Percentiles rank a stretch among this genome's conserved stretches.
Evolutionary conservation across 768 basidiomycete species (phyloP).

Genomic region (Panus rudis): DNA sequence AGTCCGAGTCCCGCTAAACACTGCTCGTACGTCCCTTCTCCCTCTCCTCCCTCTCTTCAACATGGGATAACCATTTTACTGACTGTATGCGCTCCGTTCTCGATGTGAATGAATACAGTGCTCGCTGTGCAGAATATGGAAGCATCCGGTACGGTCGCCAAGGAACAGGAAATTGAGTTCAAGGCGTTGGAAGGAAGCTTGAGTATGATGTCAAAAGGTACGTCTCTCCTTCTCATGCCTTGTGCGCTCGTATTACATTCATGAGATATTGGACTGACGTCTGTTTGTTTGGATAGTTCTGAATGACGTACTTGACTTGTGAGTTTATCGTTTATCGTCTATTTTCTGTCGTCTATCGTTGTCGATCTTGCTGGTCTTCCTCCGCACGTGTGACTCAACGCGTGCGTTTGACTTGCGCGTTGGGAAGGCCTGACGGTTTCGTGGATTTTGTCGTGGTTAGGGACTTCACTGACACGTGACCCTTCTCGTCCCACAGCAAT

Average conservation of each 20-base stretch:
- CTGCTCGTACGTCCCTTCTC: conserved; percentile 39
- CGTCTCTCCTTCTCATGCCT: conserved; percentile 10
- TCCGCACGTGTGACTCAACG: too few relatives aligned
- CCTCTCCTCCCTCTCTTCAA: background rate
- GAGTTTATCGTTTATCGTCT: conserved; percentile 21
- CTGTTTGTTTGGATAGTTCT: conserved; percentile 37
- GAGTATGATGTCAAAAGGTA: conserved; percentile 85
- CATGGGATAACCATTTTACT: background rate
- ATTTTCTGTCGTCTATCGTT: background rate
- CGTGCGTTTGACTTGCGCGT: too few relatives aligned
- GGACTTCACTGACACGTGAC: too few relatives aligned
- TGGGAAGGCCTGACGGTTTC: too few relatives aligned
- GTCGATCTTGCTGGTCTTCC: too few relatives aligned
- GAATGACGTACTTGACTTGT: conserved; percentile 80
- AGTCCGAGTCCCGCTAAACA: conserved; percentile 78
- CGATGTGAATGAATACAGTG: conserved; percentile 27
- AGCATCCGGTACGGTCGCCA: conserved; percentile 63
- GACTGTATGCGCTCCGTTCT: background rate
- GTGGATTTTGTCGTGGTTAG: too few relatives aligned
- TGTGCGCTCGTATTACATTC: background rate
- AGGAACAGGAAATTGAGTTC: conserved; percentile 82
- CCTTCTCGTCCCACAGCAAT: conserved; percentile 42
- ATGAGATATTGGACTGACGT: background rate
- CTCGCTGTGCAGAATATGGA: conserved; percentile 92
- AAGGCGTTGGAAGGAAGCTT: conserved; percentile 76